Evolutionary conservation across 257 asterid species (phyloP), one percentile per base, ranked within the genome.

Genomic region (Solanum rostratum): DNA sequence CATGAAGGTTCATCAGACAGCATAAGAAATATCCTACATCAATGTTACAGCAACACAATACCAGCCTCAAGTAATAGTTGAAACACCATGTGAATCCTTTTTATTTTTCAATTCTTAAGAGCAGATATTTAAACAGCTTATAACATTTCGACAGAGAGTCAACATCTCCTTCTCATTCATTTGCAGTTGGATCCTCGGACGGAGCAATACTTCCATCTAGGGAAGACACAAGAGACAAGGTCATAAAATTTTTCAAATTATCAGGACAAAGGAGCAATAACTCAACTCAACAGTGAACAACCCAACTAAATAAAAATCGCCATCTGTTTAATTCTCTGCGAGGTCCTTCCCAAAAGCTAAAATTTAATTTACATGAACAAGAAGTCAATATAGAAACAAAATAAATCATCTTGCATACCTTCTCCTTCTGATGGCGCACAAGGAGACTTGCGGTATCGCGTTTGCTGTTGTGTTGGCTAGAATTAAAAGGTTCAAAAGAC

Each of bases 381-480:
- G 45, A 41, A 78, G 39, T 24, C 33, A 5, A 52, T 45, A 24
- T 78, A 27, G 16, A 49, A 50, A 27, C 24, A 78, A 60, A 82
- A 27, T n/a, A 54, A 71, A 71, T 45, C 65, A 43, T 43, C 60
- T 55, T 46, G 15, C 93, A n/a, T 90, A 94, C 98, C 99, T 92
- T 96, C 97, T 76, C 98, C 94, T 52, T 88, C 97, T 54, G 97
- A 89, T 83, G 99, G 99, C 52, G 98, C 99, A 91, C 82, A 96
- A 68, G 91, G 95, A 69, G 97, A 93, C 86, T 93, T 96, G 88
- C 98, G 98, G 86, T 96, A 96, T 83, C 99, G 93, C 6, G 99
- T 94, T 90, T 92, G 99, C 86, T 96, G 99, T 70, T 94, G 96
- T 65, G 99, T 91, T 88, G 98, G 99, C 99, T 96, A 82, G 20